Conservation (phyloP, 2,329 filamentous ascomycete species). For the Monosporascus sp. region DNA sequence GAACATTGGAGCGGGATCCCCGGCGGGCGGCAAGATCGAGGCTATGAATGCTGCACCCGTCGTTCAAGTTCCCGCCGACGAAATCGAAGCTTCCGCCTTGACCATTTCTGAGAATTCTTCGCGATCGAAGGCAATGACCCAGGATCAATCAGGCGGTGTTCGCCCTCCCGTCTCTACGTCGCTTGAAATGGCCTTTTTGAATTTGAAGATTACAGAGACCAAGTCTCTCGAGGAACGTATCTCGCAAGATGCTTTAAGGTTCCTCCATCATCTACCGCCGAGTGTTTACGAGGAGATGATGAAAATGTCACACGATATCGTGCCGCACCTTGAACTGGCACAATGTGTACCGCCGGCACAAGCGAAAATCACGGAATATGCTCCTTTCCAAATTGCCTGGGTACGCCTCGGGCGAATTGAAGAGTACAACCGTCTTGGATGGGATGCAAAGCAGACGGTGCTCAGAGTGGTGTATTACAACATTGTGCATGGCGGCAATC, state of each 20-base stretch:
- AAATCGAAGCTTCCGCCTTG: no score
- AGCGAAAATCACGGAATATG: neutral
- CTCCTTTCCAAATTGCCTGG: neutral
- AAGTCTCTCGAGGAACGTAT: neutral
- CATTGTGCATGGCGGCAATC: neutral
- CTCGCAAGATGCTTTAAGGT: neutral
- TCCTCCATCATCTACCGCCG: neutral
- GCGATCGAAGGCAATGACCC: neutral
- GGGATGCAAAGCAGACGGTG: neutral
- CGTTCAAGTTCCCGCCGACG: no score
- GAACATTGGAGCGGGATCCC: no score
- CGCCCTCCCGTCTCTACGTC: neutral
- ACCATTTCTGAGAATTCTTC: neutral
- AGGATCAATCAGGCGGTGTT: neutral
- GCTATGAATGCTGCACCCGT: no score
- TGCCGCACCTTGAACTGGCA: neutral
- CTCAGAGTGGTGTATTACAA: neutral
- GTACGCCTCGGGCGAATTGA: neutral
- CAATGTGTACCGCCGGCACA: neutral
- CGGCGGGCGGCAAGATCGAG: no score
- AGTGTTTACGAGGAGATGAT: neutral
- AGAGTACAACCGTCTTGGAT: neutral
- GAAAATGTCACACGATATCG: no score
- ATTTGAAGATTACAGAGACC: neutral
- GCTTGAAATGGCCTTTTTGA: neutral